Evolutionary conservation across 805 yeast species (phyloP).

Genomic region (Ogataea siamensis): DNA sequence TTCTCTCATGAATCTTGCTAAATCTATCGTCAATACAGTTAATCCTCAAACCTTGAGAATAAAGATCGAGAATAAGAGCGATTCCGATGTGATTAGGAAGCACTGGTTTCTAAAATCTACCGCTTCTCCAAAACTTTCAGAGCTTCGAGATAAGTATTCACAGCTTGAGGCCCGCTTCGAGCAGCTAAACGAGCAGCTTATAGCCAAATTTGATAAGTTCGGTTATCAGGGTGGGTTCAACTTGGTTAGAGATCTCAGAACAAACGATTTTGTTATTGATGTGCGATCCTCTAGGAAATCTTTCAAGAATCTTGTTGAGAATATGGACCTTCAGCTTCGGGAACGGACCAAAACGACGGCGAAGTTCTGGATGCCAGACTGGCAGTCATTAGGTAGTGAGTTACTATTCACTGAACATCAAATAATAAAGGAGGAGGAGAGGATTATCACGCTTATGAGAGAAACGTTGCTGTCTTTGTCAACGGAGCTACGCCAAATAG

Average conservation of each 20-base stretch:
- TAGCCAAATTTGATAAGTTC: constrained; percentile 6
- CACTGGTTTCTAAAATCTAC: constrained; percentile 28
- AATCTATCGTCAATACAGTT: constrained; percentile 30
- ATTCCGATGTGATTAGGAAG: constrained; percentile 25
- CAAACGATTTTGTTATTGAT: constrained; percentile 29
- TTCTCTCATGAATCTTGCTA: constrained; percentile 22
- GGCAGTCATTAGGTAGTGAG: constrained; percentile 51
- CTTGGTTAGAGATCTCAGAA: constrained; percentile 27
- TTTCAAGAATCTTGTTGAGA: constrained; percentile 10
- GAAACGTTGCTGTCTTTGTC: constrained; percentile 43
- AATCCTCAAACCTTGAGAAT: constrained; percentile 20
- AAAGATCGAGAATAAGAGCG: constrained; percentile 22
- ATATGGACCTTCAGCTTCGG: constrained; percentile 14
- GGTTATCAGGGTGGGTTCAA: constrained; percentile 28
- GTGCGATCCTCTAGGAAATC: constrained; percentile 27
- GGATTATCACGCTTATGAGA: constrained; percentile 50
- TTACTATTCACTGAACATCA: constrained; percentile 44
- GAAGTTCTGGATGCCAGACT: constrained; percentile 43
- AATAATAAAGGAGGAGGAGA: constrained; percentile 55
- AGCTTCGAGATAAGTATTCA: constrained; percentile 24
- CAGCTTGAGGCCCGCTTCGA: constrained; percentile 14
- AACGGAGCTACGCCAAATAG: constrained; percentile 45
- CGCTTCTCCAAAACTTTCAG: constrained; percentile 22
- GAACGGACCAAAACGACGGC: constrained; percentile 30
- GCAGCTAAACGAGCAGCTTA: constrained; percentile 12